phyloP scores from a whole-genome alignment of 2,329 filamentous ascomycete genomes.

The Alternaria viburni region DNA sequence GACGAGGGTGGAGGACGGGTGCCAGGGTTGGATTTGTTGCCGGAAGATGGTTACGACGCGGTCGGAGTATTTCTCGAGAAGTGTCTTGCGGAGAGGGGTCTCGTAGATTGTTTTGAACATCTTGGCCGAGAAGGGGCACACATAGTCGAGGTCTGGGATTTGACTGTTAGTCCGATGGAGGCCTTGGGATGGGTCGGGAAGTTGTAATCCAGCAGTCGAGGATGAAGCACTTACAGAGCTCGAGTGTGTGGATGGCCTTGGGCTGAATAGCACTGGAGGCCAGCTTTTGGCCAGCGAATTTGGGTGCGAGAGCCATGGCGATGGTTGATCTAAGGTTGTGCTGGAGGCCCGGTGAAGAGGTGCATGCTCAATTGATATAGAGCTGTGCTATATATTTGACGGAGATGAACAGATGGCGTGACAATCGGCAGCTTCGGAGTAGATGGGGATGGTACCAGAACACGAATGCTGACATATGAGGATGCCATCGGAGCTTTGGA shows the following conservation, averaged over 20 bases:
- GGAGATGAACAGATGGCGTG: background rate
- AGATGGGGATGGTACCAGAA: background rate
- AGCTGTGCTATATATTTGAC: background rate
- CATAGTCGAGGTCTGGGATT: constrained; percentile 79
- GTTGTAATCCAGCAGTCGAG: background rate
- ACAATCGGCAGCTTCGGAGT: background rate
- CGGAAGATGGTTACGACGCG: constrained; percentile 81
- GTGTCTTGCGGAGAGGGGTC: constrained; percentile 65
- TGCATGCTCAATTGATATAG: background rate
- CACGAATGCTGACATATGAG: constrained; percentile 26
- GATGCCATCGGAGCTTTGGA: constrained; percentile 21
- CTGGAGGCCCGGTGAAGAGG: background rate
- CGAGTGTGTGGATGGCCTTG: constrained; percentile 59
- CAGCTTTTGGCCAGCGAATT: constrained; percentile 77
- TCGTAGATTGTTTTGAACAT: constrained; percentile 79
- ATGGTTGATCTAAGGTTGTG: background rate
- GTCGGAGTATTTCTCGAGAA: constrained; percentile 67
- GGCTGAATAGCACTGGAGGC: constrained; percentile 50
- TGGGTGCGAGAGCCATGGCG: constrained; percentile 73
- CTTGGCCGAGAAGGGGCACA: constrained; percentile 78
- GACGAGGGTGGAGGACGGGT: constrained; percentile 73
- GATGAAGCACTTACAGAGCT: constrained; percentile 54
- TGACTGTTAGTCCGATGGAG: background rate
- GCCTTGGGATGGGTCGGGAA: background rate
- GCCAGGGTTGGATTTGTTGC: constrained; percentile 94